Conservation (phyloP, 208 protist genomes). For the Leptomonas seymouri region DNA sequence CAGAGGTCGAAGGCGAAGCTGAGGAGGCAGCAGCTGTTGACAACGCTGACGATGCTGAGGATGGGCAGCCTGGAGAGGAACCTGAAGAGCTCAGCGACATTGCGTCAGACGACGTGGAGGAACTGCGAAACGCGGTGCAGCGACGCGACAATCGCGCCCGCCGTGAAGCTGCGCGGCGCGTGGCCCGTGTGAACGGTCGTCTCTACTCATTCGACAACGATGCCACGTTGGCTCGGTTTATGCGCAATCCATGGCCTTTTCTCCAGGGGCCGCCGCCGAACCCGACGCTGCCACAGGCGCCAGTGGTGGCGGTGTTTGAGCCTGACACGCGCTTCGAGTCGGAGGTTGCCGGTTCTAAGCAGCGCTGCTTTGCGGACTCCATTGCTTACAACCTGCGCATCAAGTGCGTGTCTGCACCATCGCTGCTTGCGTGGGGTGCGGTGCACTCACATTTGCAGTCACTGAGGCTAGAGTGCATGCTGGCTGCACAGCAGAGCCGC, state of each 20-base stretch:
- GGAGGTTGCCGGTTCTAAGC: constrained; percentile 37
- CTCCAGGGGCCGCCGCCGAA: constrained; percentile 67
- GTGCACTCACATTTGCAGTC: constrained; percentile 52
- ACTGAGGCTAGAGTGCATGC: constrained; percentile 52
- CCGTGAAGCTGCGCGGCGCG: constrained; percentile 43
- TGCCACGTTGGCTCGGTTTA: constrained; percentile 55
- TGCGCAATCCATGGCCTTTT: constrained; percentile 75
- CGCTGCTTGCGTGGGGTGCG: constrained; percentile 83
- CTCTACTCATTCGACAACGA: constrained; percentile 84
- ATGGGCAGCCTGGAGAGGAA: constrained; percentile 43
- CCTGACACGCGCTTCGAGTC: constrained; percentile 24
- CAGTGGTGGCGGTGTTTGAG: constrained; percentile 56
- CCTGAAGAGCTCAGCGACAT: constrained; percentile 70
- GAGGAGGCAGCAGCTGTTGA: constrained; percentile 15
- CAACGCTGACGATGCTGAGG: constrained; percentile 17
- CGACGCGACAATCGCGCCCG: constrained; percentile 29
- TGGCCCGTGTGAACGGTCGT: constrained; percentile 53
- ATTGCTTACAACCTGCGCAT: constrained; percentile 66
- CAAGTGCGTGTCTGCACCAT: constrained; percentile 65
- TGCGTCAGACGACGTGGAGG: constrained; percentile 72
- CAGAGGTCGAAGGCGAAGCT: constrained; percentile 6
- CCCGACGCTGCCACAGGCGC: constrained; percentile 35
- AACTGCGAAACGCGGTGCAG: constrained; percentile 54
- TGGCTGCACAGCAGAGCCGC: constrained; percentile 36
- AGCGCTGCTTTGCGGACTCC: constrained; percentile 64